Percentiles rank a stretch among this genome's conserved stretches.
Conservation (phyloP, 1,139 yeast genomes). For the Geotrichum cucujoidarum region DNA sequence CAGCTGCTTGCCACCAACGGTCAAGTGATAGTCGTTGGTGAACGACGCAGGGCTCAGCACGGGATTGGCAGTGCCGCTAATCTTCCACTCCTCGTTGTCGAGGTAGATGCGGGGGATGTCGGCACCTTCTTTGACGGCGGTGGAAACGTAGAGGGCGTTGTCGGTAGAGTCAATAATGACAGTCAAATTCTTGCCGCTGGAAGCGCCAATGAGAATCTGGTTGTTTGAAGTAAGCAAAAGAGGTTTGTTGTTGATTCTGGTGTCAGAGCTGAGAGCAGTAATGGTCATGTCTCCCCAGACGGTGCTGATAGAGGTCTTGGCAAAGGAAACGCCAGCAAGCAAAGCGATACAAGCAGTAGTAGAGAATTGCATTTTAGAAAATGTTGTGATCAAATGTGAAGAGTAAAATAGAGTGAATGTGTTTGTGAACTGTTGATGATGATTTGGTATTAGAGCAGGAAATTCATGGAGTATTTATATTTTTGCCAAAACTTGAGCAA, state of each 20-base stretch:
- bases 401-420: too few relatives aligned
- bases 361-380: neutral
- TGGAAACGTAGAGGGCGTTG: neutral
- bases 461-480: too few relatives aligned
- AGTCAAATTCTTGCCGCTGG: neutral
- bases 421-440: too few relatives aligned
- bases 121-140: neutral
- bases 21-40: neutral
- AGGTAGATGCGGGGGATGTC: neutral
- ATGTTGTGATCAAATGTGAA: neutral
- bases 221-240: neutral
- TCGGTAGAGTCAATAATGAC: neutral
- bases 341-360: neutral
- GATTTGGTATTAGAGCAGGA: too few relatives aligned
- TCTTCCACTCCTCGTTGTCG: neutral
- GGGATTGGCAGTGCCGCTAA: neutral
- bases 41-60: neutral
- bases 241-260: neutral
- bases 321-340: neutral
- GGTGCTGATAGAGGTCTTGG: neutral
- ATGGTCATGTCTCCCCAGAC: neutral
- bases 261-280: neutral
- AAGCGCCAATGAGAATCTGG: neutral
- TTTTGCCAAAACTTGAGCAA: too few relatives aligned
- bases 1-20: neutral